Conservation (phyloP, 2,329 filamentous ascomycete genomes). For the Zymoseptoria ardabiliae region DNA sequence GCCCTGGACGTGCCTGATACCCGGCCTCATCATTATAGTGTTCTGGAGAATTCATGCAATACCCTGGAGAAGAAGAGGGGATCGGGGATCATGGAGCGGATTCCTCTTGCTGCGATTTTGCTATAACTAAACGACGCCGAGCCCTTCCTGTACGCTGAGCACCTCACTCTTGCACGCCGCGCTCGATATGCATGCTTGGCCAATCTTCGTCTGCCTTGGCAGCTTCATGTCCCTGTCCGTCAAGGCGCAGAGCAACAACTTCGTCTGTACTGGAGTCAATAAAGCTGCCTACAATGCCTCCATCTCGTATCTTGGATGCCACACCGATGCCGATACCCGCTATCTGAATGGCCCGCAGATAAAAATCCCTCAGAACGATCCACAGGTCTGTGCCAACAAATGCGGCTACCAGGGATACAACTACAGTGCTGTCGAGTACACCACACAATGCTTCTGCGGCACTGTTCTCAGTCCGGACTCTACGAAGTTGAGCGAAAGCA, state of each 20-base stretch:
- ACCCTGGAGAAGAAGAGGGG: too few relatives aligned
- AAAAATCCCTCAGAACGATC: slow-evolving; percentile 3
- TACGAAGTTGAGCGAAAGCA: slow-evolving; percentile 2
- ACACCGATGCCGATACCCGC: slow-evolving; percentile 3
- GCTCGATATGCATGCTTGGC: not conserved
- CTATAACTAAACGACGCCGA: too few relatives aligned
- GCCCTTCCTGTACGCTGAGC: too few relatives aligned
- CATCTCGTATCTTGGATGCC: slow-evolving; percentile 6
- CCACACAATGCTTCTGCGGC: slow-evolving; percentile 10
- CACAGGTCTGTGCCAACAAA: slow-evolving; percentile 7
- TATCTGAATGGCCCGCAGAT: slow-evolving; percentile 6
- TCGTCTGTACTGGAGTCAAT: slow-evolving; percentile 7
- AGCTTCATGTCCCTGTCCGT: not conserved
- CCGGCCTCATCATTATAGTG: too few relatives aligned
- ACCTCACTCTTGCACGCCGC: too few relatives aligned
- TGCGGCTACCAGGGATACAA: slow-evolving; percentile 11
- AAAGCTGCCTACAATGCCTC: slow-evolving; percentile 3
- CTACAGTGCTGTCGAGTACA: slow-evolving; percentile 9
- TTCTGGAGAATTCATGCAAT: too few relatives aligned
- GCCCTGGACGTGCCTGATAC: too few relatives aligned
- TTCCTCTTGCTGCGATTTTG: too few relatives aligned
- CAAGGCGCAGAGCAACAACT: not conserved
- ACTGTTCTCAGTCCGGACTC: slow-evolving; percentile 2
- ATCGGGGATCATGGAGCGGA: too few relatives aligned
- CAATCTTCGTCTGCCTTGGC: slow-evolving; percentile 1